Percentiles rank a stretch among this genome's conserved stretches.
Conservation (phyloP, 2,329 filamentous ascomycete genomes). For the Paracamarosporium sp. region DNA sequence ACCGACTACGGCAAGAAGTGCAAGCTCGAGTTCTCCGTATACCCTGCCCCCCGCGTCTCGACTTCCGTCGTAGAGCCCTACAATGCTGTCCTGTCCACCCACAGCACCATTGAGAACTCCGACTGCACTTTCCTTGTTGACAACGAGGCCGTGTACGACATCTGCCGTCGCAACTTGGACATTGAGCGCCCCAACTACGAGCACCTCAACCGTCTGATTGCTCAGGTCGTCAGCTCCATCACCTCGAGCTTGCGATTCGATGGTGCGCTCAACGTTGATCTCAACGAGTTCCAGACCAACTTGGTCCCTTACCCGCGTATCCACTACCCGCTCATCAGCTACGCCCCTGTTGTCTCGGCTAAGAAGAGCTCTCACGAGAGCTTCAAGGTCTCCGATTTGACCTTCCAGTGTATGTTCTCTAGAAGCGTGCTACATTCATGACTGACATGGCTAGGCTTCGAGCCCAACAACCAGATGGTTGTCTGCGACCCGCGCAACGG, state of each 20-base stretch:
- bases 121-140: conserved; percentile 80
- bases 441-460: conserved; percentile 64
- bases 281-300: conserved; percentile 82
- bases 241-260: conserved; percentile 76
- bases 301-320: conserved; percentile 76
- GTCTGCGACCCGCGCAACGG: conserved; percentile 76
- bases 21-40: conserved; percentile 77
- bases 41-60: conserved; percentile 73
- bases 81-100: conserved; percentile 75
- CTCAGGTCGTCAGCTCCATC: conserved; percentile 77
- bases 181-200: conserved; percentile 73
- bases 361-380: conserved; percentile 84
- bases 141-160: conserved; percentile 78
- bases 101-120: conserved; percentile 80
- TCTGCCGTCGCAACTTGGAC: conserved; percentile 75
- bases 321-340: conserved; percentile 76
- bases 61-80: conserved; percentile 77
- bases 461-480: conserved; percentile 82
- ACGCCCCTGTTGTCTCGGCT: conserved; percentile 73
- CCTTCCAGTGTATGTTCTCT: conserved; percentile 67
- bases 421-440: conserved; percentile 9
- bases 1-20: conserved; percentile 78
- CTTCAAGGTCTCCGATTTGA: conserved; percentile 82
- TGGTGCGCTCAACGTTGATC: conserved; percentile 74
- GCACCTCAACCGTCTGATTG: conserved; percentile 75